Evolutionary conservation across 306 rosid species (phyloP).

Genomic region (Prinsepia uniflora): DNA sequence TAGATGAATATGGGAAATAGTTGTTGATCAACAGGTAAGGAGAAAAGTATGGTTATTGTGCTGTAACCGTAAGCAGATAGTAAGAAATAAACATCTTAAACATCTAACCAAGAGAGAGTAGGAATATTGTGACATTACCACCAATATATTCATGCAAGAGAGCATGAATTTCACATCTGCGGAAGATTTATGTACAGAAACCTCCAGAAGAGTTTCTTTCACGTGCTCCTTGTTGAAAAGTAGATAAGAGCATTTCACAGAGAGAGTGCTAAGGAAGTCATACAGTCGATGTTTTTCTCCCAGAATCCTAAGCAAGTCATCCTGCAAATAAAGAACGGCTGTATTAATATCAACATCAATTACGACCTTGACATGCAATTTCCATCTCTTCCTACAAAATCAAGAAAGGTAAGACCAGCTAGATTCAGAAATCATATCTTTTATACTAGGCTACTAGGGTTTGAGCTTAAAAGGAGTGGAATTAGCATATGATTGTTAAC

Average conservation of each 20-base stretch:
- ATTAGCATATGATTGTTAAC: conserved; percentile 1
- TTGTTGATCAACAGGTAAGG: not conserved
- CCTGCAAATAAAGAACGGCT: conserved; percentile 46
- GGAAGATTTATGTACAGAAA: conserved; percentile 49
- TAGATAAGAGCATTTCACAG: conserved; percentile 78
- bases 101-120: conserved; percentile 8
- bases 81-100: not conserved
- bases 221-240: conserved; percentile 95
- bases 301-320: conserved; percentile 77
- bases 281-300: conserved; percentile 84
- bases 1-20: not conserved
- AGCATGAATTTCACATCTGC: conserved; percentile 39
- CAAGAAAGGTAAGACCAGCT: conserved; percentile 1
- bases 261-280: conserved; percentile 66
- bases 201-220: conserved; percentile 67
- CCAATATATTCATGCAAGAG: conserved; percentile 75
- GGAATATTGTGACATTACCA: conserved; percentile 53
- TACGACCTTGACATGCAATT: conserved; percentile 21
- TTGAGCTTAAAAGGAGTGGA: not conserved
- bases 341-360: conserved; percentile 17
- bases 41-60: not conserved
- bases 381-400: conserved; percentile 13
- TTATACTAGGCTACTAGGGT: not conserved
- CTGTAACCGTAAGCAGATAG: not conserved
- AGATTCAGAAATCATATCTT: conserved; percentile 5